A percentile compares a stretch with the other conserved stretches of the same genome.
These are phyloP conservation scores for Blepharisma undulans DNA, from an alignment of 169 alveolate genomes.

Conservation along the genomic window DNA sequence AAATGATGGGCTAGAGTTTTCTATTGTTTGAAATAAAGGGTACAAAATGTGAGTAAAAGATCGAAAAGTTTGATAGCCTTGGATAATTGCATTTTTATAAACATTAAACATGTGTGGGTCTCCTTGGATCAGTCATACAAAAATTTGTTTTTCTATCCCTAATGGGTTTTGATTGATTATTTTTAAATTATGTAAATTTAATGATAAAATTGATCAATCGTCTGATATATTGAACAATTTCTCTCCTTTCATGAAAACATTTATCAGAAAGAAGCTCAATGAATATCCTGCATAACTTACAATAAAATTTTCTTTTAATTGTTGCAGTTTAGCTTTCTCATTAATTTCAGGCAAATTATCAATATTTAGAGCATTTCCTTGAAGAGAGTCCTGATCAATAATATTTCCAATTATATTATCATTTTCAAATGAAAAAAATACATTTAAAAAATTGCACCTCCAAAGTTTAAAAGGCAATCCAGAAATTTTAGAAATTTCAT, in stretches of 20 bases:
- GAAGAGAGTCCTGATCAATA: background rate
- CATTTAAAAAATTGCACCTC: background rate
- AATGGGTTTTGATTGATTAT: background rate
- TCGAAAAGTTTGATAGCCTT: background rate
- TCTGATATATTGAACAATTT: background rate
- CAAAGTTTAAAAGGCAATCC: background rate
- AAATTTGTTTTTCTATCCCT: background rate
- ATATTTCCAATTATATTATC: background rate
- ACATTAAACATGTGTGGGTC: background rate
- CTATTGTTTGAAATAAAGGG: background rate
- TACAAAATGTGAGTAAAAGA: background rate
- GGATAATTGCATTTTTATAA: background rate
- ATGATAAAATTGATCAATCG: background rate
- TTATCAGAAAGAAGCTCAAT: background rate
- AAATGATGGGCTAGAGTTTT: background rate
- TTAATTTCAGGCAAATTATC: background rate
- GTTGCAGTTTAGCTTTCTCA: background rate
- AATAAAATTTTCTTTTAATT: background rate
- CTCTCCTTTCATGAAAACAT: background rate
- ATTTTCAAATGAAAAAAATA: background rate
- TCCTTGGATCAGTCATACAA: background rate
- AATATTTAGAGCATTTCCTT: background rate
- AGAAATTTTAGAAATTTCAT: background rate
- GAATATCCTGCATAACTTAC: background rate
- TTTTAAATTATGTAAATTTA: too few species aligned